These are phyloP conservation scores for Trichoderma koningii DNA, from an alignment of 2,329 filamentous ascomycete genomes.

Conservation along the genomic window DNA sequence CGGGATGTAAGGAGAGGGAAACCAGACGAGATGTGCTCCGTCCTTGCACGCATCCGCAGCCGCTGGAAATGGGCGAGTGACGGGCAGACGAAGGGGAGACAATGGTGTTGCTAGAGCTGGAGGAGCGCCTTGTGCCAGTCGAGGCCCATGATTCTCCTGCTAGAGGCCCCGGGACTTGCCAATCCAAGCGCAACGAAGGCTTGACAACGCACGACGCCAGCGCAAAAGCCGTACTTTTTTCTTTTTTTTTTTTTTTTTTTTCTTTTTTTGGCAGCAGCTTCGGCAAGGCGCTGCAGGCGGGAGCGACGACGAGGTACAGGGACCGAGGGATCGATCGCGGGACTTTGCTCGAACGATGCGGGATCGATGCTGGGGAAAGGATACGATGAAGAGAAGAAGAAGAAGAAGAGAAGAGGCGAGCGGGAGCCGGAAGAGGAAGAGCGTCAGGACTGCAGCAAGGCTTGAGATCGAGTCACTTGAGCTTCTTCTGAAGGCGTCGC, in stretches of 20 bases:
- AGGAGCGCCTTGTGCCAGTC: constrained; percentile 36
- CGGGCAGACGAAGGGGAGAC: constrained; percentile 23
- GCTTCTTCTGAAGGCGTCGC: constrained; percentile 4
- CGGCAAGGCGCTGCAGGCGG: constrained; percentile 3
- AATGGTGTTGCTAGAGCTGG: constrained; percentile 31
- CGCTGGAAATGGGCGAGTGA: constrained; percentile 24
- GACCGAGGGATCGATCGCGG: not conserved
- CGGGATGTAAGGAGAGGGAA: constrained; percentile 24
- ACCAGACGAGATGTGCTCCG: constrained; percentile 22
- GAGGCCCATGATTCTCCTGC: constrained; percentile 40
- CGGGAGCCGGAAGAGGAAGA: not conserved
- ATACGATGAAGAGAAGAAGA: not conserved
- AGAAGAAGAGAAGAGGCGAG: not conserved
- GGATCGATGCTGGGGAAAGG: not conserved
- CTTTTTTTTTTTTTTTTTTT: not conserved
- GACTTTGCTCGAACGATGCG: not conserved
- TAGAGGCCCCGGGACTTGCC: constrained; percentile 25
- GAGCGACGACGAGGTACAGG: not conserved
- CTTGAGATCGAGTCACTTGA: constrained; percentile 16
- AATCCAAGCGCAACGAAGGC: constrained; percentile 25
- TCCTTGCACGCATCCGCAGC: constrained; percentile 35
- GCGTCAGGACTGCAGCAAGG: not conserved
- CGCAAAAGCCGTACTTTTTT: constrained; percentile 11
- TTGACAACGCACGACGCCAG: constrained; percentile 28
- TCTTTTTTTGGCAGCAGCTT: not conserved